Evolutionary conservation across 169 alveolate species (phyloP), one percentile per base, ranked within the genome.

Genomic region (Eimeria sp.): DNA sequence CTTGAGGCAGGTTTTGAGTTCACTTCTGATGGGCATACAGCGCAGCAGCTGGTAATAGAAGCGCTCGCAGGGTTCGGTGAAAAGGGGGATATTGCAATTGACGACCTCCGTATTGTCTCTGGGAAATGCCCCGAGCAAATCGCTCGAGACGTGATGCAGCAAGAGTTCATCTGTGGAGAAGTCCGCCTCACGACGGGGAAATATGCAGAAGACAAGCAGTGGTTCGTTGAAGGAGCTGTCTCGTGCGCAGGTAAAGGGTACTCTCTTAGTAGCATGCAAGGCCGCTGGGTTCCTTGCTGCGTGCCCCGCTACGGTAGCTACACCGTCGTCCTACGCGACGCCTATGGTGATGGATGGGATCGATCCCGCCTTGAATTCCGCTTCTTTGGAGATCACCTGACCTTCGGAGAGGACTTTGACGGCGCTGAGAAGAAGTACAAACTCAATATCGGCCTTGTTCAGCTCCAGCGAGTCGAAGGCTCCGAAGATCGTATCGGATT

Each of bases 221-320:
- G 98, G 98, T 96, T 84, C 51, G 96, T 97, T 57, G 98, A 97
- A 61, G 98, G 98, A 47, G 98, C 98, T 2, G 82, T 97, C 49
- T 95, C 97, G 63, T 97, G 98, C 51, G 93, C 97, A 47, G 98
- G 98, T 40, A 86, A 97, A 49, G 97, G 97, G 0, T 97, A 97
- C 96, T 89, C 96, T 63, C 87, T 84, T 22, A 96, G 70, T 70
- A 91, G 84, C 65, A 92, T 96, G 45, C 78, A 76, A 34, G 92
- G 95, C 22, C 72, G 88, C 54, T 97, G 98, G 98, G 95, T 96
- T 47, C 98, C 98, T 9, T 97, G 98, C 67, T 97, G 98, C 83
- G 95, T 97, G 43, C 98, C 98, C 49, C 97, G 97, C 25, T 96
- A 91, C 47, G 98, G 98, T 30, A 89, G 88, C 89, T 97, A 97